Evolutionary conservation across 2,329 filamentous ascomycete genomes (phyloP), one percentile per base, ranked within the genome.

Genomic region (Cytospora chrysosperma): DNA sequence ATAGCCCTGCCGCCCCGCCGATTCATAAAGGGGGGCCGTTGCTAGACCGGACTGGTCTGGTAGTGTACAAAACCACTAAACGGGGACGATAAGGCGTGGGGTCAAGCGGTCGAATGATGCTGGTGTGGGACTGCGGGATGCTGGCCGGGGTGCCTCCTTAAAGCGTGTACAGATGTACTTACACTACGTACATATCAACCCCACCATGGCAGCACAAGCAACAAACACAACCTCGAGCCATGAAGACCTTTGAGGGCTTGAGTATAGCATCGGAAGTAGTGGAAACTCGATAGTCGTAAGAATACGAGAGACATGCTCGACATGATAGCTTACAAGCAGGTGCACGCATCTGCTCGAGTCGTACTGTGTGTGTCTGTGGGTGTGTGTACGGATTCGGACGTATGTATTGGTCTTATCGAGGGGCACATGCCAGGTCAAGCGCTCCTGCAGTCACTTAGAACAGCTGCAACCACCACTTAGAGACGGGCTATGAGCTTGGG

Each of bases 41-140:
- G 9, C 10, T 47, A 21, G n/a, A n/a, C 40, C 40, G 40, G 40
- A 21, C 2, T 43, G 19, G 37, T 40, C 40, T 47, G 6, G 37
- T 60, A n/a, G n/a, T n/a, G n/a, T n/a, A 54, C 37, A 43, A 47
- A 47, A 4, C 43, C 43, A 47, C 43, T 47, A n/a, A n/a, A n/a
- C 52, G 59, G 40, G 59, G 28, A 55, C 37, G 59, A 61, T 61
- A 61, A 61, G 59, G 51, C 59, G 59, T 61, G 59, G 59, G 51
- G 58, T 52, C 34, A 28, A 34, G 24, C 47, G 26, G 55, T 50
- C n/a, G 50, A 52, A 59, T 37, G 57, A 59, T 59, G 32, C 50
- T 43, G 24, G n/a, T 55, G 51, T 52, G 53, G 52, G 51, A 49
- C 51, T 61, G 59, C 43, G n/a, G 43, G 43, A 47, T 47, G 43